Evolutionary conservation across 345 rosid species (phyloP).

Genomic region (Eucalyptus viminalis): DNA sequence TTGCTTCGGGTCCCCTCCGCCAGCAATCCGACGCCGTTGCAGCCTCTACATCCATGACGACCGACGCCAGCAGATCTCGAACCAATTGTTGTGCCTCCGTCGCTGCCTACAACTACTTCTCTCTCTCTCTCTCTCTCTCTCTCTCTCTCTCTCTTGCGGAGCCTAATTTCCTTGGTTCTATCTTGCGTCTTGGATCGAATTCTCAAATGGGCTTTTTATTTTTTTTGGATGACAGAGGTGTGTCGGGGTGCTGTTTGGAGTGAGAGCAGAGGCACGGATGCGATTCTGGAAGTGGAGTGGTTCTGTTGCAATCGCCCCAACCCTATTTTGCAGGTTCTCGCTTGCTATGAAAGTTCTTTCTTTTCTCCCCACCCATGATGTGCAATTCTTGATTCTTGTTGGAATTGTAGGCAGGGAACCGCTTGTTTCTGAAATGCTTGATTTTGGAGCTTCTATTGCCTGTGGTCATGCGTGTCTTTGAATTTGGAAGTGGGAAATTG

Average conservation of each 20-base stretch:
- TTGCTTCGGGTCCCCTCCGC: too few relatives aligned
- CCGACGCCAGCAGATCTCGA: too few relatives aligned
- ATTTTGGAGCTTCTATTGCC: too few relatives aligned
- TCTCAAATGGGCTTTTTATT: neutral
- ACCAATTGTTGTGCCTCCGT: slow-evolving; percentile 41
- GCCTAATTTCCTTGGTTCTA: neutral
- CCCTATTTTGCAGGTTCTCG: slow-evolving; percentile 51
- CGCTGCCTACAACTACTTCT: slow-evolving; percentile 60
- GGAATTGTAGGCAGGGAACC: neutral
- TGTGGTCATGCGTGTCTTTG: too few relatives aligned
- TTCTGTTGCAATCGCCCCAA: slow-evolving; percentile 83
- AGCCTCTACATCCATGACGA: too few relatives aligned
- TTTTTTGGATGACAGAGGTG: slow-evolving; percentile 26
- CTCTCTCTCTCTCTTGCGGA: neutral
- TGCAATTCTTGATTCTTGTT: neutral
- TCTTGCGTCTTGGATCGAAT: neutral
- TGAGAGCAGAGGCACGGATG: slow-evolving; percentile 26
- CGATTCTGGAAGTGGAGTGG: slow-evolving; percentile 36
- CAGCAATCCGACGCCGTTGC: too few relatives aligned
- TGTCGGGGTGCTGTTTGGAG: slow-evolving; percentile 46
- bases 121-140: neutral
- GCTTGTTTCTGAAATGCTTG: neutral
- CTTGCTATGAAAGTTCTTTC: neutral
- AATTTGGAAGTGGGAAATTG: too few relatives aligned
- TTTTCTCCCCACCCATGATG: neutral